Conservation (phyloP, 805 yeast genomes). For the Kazachstania martiniae region DNA sequence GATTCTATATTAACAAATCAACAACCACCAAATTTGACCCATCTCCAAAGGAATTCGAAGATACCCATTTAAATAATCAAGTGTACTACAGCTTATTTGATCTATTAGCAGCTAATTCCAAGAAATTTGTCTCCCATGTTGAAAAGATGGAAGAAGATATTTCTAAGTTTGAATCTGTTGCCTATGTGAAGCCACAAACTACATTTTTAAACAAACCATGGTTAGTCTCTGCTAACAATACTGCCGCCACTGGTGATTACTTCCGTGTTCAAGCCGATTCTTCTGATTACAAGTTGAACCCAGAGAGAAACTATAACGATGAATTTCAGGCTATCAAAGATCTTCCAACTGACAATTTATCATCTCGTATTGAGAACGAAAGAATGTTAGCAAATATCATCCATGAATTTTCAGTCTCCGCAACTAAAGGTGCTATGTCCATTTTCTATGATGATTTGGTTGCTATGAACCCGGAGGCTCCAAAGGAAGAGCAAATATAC, state of each 20-base stretch:
- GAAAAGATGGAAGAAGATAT: conserved; percentile 39
- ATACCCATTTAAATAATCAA: conserved; percentile 9
- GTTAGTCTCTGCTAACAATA: conserved; percentile 33
- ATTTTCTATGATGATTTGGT: conserved; percentile 62
- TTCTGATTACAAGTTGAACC: conserved; percentile 17
- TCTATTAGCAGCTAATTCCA: conserved; percentile 55
- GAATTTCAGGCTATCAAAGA: conserved; percentile 80
- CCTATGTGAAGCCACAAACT: conserved; percentile 52
- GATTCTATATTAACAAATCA: conserved; percentile 68
- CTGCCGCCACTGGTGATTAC: conserved; percentile 39
- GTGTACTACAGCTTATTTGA: conserved; percentile 40
- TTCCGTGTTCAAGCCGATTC: conserved; percentile 44
- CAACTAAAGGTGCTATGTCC: conserved; percentile 70
- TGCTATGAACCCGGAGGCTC: conserved; percentile 75
- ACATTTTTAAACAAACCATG: conserved; percentile 63
- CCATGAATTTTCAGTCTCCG: conserved; percentile 64
- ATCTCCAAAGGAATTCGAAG: conserved; percentile 28
- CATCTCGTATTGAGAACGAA: conserved; percentile 67
- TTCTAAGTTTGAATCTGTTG: conserved; percentile 37
- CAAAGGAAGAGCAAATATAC: conserved; percentile 49
- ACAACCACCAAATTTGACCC: conserved; percentile 65
- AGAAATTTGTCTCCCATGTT: conserved; percentile 45
- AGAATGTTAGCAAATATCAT: conserved; percentile 58
- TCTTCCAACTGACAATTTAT: conserved; percentile 45
- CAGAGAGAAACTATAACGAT: conserved; percentile 75